These are phyloP conservation scores for Yamadazyma laniorum DNA, from an alignment of 805 yeast species.

Conservation along the genomic window DNA sequence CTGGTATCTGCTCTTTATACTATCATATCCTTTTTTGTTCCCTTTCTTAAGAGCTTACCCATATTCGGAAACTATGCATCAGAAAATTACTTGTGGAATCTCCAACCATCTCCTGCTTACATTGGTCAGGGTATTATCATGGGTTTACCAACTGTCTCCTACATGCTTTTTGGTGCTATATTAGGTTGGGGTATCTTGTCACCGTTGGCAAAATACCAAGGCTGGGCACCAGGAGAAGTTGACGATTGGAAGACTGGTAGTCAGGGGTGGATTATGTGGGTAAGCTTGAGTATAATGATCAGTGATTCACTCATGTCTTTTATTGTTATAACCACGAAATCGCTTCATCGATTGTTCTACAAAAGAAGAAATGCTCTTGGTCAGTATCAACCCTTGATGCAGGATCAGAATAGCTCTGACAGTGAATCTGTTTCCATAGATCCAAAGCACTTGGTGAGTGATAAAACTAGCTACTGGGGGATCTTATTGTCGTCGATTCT, in stretches of 20 bases:
- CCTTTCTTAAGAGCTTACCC: conserved; percentile 66
- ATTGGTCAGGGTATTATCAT: conserved; percentile 96
- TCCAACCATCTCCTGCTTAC: conserved; percentile 96
- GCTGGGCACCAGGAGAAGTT: conserved; percentile 88
- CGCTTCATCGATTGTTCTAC: conserved; percentile 21
- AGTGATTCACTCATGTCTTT: conserved; percentile 86
- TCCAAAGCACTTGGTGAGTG: conserved; percentile 48
- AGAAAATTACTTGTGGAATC: conserved; percentile 68
- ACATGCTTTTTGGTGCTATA: conserved; percentile 86
- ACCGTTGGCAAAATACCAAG: conserved; percentile 64
- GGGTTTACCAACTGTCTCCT: conserved; percentile 89
- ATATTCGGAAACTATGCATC: conserved; percentile 70
- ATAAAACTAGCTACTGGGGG: conserved; percentile 54
- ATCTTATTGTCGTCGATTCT: conserved; percentile 61
- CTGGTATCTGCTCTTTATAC: conserved; percentile 71
- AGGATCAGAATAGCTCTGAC: conserved; percentile 4
- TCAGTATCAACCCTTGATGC: conserved; percentile 4
- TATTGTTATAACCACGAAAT: conserved; percentile 53
- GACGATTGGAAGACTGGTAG: conserved; percentile 94
- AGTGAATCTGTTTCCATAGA: conserved; percentile 24
- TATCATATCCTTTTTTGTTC: conserved; percentile 66
- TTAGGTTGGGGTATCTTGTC: conserved; percentile 93
- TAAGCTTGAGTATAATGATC: conserved; percentile 89
- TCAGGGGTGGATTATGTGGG: conserved; percentile 98
- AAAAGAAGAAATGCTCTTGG: not conserved